Percentiles rank a stretch among this genome's conserved stretches.
phyloP scores from a whole-genome alignment of 2,329 filamentous ascomycete genomes.

The Ophiostoma himal-ulmi region DNA sequence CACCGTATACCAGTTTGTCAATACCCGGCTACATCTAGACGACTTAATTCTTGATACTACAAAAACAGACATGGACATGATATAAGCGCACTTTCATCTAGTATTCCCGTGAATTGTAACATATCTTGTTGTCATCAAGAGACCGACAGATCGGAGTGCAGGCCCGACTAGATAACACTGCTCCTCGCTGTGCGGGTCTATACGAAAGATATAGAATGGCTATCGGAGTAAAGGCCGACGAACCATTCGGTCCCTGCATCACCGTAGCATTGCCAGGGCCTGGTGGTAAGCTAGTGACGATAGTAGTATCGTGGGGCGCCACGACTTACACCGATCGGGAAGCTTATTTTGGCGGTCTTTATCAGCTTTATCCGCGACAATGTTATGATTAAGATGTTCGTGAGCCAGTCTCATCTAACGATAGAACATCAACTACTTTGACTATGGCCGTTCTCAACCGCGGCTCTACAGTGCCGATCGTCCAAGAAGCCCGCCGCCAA shows the following conservation, averaged over 20 bases:
- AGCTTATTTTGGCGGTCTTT: background rate
- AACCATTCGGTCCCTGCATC: background rate
- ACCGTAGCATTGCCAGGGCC: background rate
- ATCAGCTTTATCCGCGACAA: background rate
- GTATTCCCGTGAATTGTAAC: background rate
- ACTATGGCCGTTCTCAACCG: slow-evolving; percentile 17
- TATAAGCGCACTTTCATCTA: background rate
- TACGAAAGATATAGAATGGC: background rate
- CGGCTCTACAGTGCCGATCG: slow-evolving; percentile 17
- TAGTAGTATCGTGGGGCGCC: background rate
- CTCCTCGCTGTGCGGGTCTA: background rate
- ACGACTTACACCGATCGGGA: slow-evolving; percentile 5
- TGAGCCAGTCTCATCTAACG: background rate
- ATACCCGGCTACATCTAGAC: too few relatives aligned
- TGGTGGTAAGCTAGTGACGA: background rate
- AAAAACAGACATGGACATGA: too few relatives aligned
- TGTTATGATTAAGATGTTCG: background rate
- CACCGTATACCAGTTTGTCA: too few relatives aligned
- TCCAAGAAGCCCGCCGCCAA: slow-evolving; percentile 15
- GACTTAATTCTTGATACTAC: too few relatives aligned
- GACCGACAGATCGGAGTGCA: background rate
- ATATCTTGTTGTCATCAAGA: background rate
- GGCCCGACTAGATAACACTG: background rate
- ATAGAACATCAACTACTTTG: background rate
- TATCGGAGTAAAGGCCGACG: slow-evolving; percentile 1